A percentile compares a stretch with the other conserved stretches of the same genome.
These are phyloP conservation scores for Withania somnifera DNA, from an alignment of 305 asterid genomes.

Conservation along the genomic window DNA sequence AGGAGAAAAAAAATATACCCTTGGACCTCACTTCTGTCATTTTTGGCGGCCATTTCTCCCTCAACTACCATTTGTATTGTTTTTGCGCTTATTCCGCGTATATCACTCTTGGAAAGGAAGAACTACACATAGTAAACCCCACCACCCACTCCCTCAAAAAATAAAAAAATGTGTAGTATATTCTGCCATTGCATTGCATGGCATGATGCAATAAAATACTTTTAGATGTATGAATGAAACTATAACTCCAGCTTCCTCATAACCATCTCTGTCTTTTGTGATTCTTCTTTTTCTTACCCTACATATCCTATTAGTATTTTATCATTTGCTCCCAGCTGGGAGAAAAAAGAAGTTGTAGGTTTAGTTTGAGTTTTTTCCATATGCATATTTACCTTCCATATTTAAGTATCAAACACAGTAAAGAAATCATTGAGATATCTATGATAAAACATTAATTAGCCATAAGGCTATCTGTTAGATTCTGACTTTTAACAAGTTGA, in stretches of 20 bases:
- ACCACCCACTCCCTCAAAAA: too few species aligned
- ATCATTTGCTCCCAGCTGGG: not conserved
- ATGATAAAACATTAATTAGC: not conserved
- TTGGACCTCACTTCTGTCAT: not conserved
- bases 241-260: not conserved
- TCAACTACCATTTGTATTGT: not conserved
- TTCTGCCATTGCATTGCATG: not conserved
- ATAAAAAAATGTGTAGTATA: not conserved
- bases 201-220: not conserved
- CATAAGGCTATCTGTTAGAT: not conserved
- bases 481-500: not conserved
- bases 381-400: not conserved
- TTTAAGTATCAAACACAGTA: too few species aligned
- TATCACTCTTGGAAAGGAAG: not conserved
- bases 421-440: not conserved
- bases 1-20: not conserved
- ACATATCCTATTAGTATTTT: not conserved
- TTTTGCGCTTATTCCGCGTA: not conserved
- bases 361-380: not conserved
- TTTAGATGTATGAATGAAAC: constrained; percentile 2
- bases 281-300: not conserved
- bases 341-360: not conserved
- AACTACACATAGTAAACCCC: not conserved
- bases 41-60: not conserved
- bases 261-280: not conserved